A percentile compares a stretch with the other conserved stretches of the same genome.
Evolutionary conservation across 2,329 filamentous ascomycete species (phyloP).

Genomic region (Fusarium napiforme): DNA sequence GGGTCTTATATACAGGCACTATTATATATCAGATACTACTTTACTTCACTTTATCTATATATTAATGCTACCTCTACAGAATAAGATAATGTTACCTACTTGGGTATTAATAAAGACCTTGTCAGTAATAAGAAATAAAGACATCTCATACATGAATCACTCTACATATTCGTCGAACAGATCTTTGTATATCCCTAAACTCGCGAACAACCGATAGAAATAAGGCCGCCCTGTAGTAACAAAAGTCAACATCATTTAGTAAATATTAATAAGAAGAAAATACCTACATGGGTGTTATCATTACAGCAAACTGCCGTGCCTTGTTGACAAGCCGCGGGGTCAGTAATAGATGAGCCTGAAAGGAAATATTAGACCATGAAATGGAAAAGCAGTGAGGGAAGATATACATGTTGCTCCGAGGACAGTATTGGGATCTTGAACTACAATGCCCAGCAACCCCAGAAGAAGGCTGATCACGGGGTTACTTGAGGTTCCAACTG

Average conservation of each 20-base stretch:
- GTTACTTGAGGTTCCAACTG: background rate
- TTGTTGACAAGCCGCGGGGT: background rate
- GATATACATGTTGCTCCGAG: background rate
- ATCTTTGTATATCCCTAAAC: background rate
- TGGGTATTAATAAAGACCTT: no score
- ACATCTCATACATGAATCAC: no score
- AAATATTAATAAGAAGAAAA: no score
- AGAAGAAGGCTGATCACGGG: background rate
- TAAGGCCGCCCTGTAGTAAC: background rate
- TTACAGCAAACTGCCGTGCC: background rate
- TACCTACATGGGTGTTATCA: background rate
- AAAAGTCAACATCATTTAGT: background rate
- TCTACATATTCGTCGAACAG: accelerated
- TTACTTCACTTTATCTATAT: no score
- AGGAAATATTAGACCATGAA: background rate
- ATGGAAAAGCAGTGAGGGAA: accelerated
- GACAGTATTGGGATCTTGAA: background rate
- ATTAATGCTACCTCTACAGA: no score
- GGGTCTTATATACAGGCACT: no score
- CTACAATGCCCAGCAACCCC: background rate
- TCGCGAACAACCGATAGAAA: background rate
- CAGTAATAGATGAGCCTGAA: background rate
- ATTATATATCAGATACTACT: no score
- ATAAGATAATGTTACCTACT: no score
- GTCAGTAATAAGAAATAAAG: no score